Conservation (phyloP, 75 land plant genomes). For the Selaginella moellendorffii region DNA sequence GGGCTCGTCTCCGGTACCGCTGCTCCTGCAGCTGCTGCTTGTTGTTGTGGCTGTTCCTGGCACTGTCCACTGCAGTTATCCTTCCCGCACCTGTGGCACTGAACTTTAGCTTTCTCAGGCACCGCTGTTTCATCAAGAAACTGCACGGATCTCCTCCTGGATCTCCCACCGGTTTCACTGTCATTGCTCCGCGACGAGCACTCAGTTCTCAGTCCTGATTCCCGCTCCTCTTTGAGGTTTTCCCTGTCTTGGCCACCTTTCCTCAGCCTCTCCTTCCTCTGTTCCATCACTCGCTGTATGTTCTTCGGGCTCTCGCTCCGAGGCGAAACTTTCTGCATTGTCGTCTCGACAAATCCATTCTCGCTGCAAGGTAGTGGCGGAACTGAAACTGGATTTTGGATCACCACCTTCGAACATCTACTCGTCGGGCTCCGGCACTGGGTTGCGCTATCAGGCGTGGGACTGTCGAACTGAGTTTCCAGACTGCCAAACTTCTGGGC, state of each 20-base stretch:
- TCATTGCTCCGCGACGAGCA: not conserved
- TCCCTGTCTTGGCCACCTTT: not conserved
- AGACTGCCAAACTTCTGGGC: too few relatives aligned
- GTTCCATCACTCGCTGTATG: not conserved
- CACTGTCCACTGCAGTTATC: too few relatives aligned
- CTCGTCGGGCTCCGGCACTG: too few relatives aligned
- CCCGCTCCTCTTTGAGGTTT: not conserved
- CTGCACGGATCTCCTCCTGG: not conserved
- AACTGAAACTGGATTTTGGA: not conserved
- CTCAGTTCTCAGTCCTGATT: not conserved
- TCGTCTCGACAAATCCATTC: not conserved
- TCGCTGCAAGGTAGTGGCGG: not conserved
- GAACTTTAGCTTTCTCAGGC: not conserved
- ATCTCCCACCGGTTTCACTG: not conserved
- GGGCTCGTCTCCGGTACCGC: too few relatives aligned
- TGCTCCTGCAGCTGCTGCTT: too few relatives aligned
- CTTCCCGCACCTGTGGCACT: too few relatives aligned
- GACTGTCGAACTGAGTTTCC: too few relatives aligned
- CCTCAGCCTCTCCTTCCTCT: not conserved
- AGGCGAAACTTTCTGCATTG: not conserved
- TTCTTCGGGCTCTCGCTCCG: not conserved
- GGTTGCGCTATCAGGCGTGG: too few relatives aligned
- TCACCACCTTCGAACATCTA: not conserved
- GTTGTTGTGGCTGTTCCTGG: too few relatives aligned
- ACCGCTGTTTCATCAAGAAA: not conserved